These are phyloP conservation scores for Capsicum rhomboideum DNA, from an alignment of 257 asterid genomes.

Conservation along the genomic window DNA sequence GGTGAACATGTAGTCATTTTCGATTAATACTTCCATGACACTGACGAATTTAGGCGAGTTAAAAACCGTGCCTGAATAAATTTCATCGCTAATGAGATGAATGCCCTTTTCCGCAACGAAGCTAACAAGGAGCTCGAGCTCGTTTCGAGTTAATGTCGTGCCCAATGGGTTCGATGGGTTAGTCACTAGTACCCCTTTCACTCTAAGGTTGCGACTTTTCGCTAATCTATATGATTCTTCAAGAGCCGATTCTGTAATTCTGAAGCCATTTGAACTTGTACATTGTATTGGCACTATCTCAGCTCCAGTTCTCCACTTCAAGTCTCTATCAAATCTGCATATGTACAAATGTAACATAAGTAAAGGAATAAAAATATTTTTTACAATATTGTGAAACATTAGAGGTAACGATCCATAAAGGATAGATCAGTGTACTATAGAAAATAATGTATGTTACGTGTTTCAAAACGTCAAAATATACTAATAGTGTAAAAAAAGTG, in stretches of 20 bases:
- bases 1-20: neutral
- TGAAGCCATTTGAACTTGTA: neutral
- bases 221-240: neutral
- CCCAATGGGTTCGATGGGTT: constrained; percentile 1
- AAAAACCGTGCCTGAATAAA: constrained; percentile 4
- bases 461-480: neutral
- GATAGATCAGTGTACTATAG: too few relatives aligned
- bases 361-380: too few relatives aligned
- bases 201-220: neutral
- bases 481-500: neutral
- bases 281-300: neutral
- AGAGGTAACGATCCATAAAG: too few relatives aligned
- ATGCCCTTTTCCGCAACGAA: neutral
- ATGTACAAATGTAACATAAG: neutral
- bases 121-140: neutral
- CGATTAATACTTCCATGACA: constrained; percentile 3
- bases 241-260: neutral
- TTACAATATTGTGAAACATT: too few relatives aligned
- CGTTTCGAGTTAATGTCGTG: neutral
- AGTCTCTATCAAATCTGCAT: neutral
- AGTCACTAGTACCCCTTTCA: neutral
- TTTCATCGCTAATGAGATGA: constrained; percentile 4
- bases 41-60: neutral
- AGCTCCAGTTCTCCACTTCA: neutral
- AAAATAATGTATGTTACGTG: neutral